phyloP scores from a whole-genome alignment of 1,139 yeast genomes.

The Lodderomyces jiufengensis region DNA sequence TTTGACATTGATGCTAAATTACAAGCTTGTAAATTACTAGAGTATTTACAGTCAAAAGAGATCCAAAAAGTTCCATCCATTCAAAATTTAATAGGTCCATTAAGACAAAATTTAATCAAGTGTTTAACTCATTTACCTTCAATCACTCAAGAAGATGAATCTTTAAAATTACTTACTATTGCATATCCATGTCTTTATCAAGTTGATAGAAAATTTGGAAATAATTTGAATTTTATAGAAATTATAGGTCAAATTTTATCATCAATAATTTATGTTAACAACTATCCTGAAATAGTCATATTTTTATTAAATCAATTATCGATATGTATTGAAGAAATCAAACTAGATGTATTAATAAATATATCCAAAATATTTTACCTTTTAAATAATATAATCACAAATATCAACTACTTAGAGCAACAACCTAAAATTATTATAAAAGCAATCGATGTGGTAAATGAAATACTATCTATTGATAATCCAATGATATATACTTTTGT shows the following conservation, averaged over 20 bases:
- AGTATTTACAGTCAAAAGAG: conserved; percentile 19
- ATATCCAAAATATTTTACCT: conserved; percentile 27
- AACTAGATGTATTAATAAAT: conserved; percentile 17
- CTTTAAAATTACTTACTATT: conserved; percentile 19
- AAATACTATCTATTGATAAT: conserved; percentile 18
- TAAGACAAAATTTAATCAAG: conserved; percentile 17
- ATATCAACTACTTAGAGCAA: conserved; percentile 20
- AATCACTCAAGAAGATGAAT: conserved; percentile 29
- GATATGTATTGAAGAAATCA: conserved; percentile 3
- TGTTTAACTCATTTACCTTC: conserved; percentile 47
- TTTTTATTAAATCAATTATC: conserved; percentile 10
- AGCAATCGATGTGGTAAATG: conserved; percentile 20
- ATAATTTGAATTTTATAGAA: conserved; percentile 10
- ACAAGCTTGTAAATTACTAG: conserved; percentile 28
- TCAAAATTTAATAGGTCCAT: conserved; percentile 2
- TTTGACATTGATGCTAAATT: conserved; percentile 42
- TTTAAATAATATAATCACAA: conserved; percentile 28
- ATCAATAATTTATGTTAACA: conserved; percentile 24
- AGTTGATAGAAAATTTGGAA: conserved; percentile 6
- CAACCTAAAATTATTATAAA: conserved; percentile 9
- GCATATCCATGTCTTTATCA: conserved; percentile 21
- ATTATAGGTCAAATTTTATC: conserved; percentile 18
- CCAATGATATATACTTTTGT: conserved; percentile 25
- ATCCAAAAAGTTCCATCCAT: conserved; percentile 1
- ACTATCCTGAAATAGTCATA: conserved; percentile 8